Percentiles rank a stretch among this genome's conserved stretches.
phyloP scores from a whole-genome alignment of 2,329 filamentous ascomycete species.

The Fusarium graminum region DNA sequence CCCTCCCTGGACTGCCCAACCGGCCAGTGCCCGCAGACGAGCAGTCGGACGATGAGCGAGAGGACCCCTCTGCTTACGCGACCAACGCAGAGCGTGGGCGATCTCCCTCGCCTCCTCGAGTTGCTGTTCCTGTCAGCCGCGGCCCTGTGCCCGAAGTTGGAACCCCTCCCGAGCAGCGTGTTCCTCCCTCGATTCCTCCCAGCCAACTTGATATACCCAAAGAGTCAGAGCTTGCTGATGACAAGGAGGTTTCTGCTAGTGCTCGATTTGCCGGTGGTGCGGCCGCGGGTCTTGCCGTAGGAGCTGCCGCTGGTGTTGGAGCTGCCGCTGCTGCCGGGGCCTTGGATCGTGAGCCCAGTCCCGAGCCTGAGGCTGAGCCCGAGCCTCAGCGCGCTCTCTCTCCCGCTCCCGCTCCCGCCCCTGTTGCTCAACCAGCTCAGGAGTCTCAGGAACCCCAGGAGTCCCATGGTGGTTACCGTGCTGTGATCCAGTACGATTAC shows the following conservation, averaged over 20 bases:
- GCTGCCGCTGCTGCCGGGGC: slow-evolving; percentile 41
- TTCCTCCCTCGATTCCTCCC: slow-evolving; percentile 72
- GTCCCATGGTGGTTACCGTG: slow-evolving; percentile 73
- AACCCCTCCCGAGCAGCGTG: slow-evolving; percentile 62
- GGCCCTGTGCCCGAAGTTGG: slow-evolving; percentile 67
- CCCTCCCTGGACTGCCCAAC: slow-evolving; percentile 81
- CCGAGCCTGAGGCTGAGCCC: slow-evolving; percentile 33
- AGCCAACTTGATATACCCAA: slow-evolving; percentile 73
- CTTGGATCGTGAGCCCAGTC: slow-evolving; percentile 45
- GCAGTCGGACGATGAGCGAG: slow-evolving; percentile 63
- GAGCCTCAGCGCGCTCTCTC: slow-evolving; percentile 22
- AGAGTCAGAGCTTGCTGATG: slow-evolving; percentile 74
- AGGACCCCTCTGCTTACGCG: slow-evolving; percentile 61
- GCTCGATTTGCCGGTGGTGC: slow-evolving; percentile 70
- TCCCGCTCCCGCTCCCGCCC: slow-evolving; percentile 22
- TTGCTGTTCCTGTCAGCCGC: slow-evolving; percentile 87
- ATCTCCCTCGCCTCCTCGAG: slow-evolving; percentile 78
- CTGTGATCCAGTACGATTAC: slow-evolving; percentile 92
- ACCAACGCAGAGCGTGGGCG: slow-evolving; percentile 61
- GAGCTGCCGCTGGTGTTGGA: slow-evolving; percentile 39
- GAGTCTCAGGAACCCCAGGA: slow-evolving; percentile 52
- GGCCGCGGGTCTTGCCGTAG: slow-evolving; percentile 57
- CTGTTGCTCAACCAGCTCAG: slow-evolving; percentile 28
- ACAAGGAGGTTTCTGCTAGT: slow-evolving; percentile 70
- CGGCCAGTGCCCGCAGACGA: slow-evolving; percentile 65